Percentiles rank a stretch among this genome's conserved stretches.
Evolutionary conservation across 2,329 filamentous ascomycete species (phyloP).

Genomic region (Penicillium sclerotigenum): DNA sequence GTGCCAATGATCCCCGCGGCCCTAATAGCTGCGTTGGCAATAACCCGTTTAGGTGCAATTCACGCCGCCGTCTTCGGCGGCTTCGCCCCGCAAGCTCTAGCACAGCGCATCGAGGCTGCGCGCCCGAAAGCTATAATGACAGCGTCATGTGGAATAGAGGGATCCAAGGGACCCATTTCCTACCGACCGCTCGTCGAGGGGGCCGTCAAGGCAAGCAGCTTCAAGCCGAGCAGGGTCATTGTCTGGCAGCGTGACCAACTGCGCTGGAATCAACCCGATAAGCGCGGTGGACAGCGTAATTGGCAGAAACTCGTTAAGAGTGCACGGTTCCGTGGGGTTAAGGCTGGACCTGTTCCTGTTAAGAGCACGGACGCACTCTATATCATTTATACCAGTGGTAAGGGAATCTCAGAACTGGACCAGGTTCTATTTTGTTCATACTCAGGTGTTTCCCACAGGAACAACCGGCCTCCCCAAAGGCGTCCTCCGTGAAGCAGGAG

Average conservation of each 20-base stretch:
- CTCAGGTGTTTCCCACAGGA: conserved; percentile 41
- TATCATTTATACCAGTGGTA: conserved; percentile 78
- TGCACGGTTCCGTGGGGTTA: conserved; percentile 63
- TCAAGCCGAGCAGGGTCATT: conserved; percentile 70
- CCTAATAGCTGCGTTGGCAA: conserved; percentile 79
- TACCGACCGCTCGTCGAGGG: conserved; percentile 76
- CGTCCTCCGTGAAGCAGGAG: conserved; percentile 76
- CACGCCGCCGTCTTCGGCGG: conserved; percentile 93
- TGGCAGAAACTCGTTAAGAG: conserved; percentile 77
- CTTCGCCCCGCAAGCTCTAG: conserved; percentile 76
- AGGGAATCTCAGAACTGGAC: not conserved
- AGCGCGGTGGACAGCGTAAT: conserved; percentile 66
- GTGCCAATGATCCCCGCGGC: conserved; percentile 95
- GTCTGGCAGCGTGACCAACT: conserved; percentile 81
- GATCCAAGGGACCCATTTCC: conserved; percentile 71
- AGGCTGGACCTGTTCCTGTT: conserved; percentile 72
- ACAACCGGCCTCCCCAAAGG: conserved; percentile 83
- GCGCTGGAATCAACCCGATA: conserved; percentile 68
- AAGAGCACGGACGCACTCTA: conserved; percentile 78
- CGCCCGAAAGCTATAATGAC: conserved; percentile 75
- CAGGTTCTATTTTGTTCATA: not conserved
- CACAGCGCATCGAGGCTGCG: conserved; percentile 83
- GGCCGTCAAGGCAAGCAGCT: conserved; percentile 63
- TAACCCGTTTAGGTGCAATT: conserved; percentile 76
- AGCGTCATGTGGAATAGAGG: conserved; percentile 89